A percentile compares a stretch with the other conserved stretches of the same genome.
phyloP scores from a whole-genome alignment of 495 filamentous ascomycete species.

The Aspergillus baeticus region DNA sequence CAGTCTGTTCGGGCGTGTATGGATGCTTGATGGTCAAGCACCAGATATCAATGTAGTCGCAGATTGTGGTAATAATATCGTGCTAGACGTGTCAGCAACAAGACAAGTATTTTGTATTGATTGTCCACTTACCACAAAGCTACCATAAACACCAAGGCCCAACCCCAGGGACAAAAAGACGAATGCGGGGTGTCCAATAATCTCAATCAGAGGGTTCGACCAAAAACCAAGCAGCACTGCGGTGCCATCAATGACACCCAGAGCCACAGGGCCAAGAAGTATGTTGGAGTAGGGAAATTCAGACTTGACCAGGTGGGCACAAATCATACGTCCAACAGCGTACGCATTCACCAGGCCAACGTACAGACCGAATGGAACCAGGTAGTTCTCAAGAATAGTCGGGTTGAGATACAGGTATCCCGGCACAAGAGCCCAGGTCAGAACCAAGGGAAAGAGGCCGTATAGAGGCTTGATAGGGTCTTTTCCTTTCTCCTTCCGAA shows the following conservation, averaged over 20 bases:
- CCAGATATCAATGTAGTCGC: constrained; percentile 97
- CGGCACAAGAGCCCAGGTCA: constrained; percentile 70
- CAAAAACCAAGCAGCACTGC: constrained; percentile 73
- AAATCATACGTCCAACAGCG: constrained; percentile 91
- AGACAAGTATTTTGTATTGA: background rate
- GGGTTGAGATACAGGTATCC: constrained; percentile 83
- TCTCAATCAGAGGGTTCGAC: constrained; percentile 73
- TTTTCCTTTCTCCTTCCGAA: constrained; percentile 71
- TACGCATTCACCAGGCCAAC: constrained; percentile 89
- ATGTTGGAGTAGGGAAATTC: constrained; percentile 88
- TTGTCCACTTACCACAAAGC: constrained; percentile 70
- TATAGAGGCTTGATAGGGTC: constrained; percentile 68
- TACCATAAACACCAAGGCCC: constrained; percentile 84
- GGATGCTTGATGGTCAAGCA: constrained; percentile 90
- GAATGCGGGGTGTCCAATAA: constrained; percentile 78
- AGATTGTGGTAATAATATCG: constrained; percentile 95
- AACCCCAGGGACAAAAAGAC: constrained; percentile 80
- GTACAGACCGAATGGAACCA: constrained; percentile 84
- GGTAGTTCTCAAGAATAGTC: constrained; percentile 72
- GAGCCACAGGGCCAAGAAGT: constrained; percentile 62
- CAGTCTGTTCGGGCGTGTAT: constrained; percentile 28
- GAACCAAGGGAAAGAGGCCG: constrained; percentile 77
- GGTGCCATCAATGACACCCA: constrained; percentile 72
- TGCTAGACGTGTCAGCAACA: constrained; percentile 38
- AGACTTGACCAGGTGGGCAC: constrained; percentile 81